Percentiles rank a stretch among this genome's conserved stretches.
These are phyloP conservation scores for Linum usitatissimum DNA, from an alignment of 345 rosid species.

Conservation along the genomic window DNA sequence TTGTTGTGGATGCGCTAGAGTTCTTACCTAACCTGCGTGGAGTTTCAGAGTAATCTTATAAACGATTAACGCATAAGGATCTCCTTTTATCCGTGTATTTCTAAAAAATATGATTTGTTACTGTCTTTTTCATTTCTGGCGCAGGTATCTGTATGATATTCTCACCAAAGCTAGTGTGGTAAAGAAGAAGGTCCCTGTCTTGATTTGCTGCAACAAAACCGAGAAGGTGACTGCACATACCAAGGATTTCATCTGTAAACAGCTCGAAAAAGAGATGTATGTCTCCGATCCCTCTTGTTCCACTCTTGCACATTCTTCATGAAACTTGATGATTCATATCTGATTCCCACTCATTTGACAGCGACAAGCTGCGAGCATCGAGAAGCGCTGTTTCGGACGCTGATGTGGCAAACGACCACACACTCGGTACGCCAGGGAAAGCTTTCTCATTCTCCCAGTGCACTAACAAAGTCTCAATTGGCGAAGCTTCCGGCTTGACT, in stretches of 20 bases:
- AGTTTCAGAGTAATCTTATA: constrained; percentile 54
- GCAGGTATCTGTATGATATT: constrained; percentile 80
- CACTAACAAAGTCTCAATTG: constrained; percentile 52
- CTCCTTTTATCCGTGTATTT: neutral
- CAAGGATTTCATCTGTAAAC: constrained; percentile 82
- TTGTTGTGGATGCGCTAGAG: constrained; percentile 85
- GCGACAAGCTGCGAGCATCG: constrained; percentile 56
- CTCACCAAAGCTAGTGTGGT: constrained; percentile 68
- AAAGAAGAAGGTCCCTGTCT: constrained; percentile 64
- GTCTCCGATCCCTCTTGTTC: constrained; percentile 5
- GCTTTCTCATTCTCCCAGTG: constrained; percentile 65
- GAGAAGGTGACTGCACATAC: constrained; percentile 95
- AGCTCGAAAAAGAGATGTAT: constrained; percentile 93
- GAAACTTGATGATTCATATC: neutral
- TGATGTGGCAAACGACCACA: constrained; percentile 64
- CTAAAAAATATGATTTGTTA: neutral
- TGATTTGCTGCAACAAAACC: constrained; percentile 80
- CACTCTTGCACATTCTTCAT: neutral
- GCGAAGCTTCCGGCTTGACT: constrained; percentile 66
- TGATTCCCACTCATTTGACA: constrained; percentile 20
- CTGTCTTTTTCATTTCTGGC: neutral
- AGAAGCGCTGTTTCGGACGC: constrained; percentile 69
- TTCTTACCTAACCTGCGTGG: constrained; percentile 69
- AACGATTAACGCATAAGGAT: neutral
- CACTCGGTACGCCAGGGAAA: constrained; percentile 66